Evolutionary conservation across 768 basidiomycete species (phyloP), one percentile per base, ranked within the genome.

Genomic region (Mycena sanguinolenta): DNA sequence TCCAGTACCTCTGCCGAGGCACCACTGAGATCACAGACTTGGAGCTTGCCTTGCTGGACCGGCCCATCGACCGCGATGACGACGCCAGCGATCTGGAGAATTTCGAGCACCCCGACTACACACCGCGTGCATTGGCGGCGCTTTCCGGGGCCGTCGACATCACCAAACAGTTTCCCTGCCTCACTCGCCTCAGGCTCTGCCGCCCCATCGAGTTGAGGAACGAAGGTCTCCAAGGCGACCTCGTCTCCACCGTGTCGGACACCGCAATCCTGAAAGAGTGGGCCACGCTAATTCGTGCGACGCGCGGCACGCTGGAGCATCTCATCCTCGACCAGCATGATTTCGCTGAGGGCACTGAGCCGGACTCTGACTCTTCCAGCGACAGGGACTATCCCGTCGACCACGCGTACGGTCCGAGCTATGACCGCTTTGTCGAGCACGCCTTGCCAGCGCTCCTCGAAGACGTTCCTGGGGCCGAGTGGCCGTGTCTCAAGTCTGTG

Each of bases 271-370:
- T 53, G 13, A 30, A 32, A 28, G 52, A 53, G 19, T 53, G 52
- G 52, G 52, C 28, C 28, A 28, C 52, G 5, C 8, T 53, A 16
- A 53, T 53, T 30, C 52, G 52, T 17, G 52, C 52, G 4, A 53
- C 52, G 13, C 52, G 52, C 52, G 52, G 52, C 52, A 53, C 52
- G 28, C 52, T 53, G 27, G 52, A 53, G 52, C 52, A 53, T 6
- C 52, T 53, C 52, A 30, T 53, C 52, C 52, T 53, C 28, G 52
- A 19, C 52, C 28, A 53, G 52, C 52, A 28, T 5, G 17, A 27
- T 28, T 53, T 53, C 28, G 52, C 52, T 17, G 52, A 53, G 28
- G 28, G 30, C 1, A 53, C 30, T 14, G 52, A 53, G 52, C 27
- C 17, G 52, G 52, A 53, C 28, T 17, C 52, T 6, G 30, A n/a